phyloP scores from a whole-genome alignment of 148 eudicot species.

The Rhododendron ferrugineum region DNA sequence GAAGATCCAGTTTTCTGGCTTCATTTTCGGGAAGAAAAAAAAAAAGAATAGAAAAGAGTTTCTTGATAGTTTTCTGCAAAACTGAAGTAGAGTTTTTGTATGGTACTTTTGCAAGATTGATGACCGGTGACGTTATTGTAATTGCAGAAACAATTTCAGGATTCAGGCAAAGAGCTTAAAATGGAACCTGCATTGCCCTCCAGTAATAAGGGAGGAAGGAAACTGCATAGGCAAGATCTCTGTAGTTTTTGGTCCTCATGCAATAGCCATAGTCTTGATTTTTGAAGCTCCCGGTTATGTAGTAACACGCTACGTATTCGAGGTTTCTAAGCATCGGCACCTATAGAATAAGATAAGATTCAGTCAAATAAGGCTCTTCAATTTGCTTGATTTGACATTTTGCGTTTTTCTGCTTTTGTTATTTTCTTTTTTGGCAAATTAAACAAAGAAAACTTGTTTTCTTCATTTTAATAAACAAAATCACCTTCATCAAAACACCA shows the following conservation, averaged over 20 bases:
- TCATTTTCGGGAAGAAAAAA: background rate
- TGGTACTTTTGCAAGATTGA: background rate
- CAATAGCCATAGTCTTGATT: constrained; percentile 87
- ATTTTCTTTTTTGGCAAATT: background rate
- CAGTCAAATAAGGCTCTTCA: background rate
- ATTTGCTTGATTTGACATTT: background rate
- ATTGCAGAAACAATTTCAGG: background rate
- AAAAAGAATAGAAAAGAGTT: background rate
- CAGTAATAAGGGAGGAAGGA: constrained; percentile 96
- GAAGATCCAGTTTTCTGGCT: background rate
- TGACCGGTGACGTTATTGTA: background rate
- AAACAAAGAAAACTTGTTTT: background rate
- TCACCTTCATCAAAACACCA: background rate
- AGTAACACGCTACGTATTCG: constrained; percentile 83
- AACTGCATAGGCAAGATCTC: constrained; percentile 90
- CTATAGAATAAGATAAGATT: constrained; percentile 24
- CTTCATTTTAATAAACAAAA: background rate
- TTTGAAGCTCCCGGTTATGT: constrained; percentile 88
- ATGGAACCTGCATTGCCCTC: constrained; percentile 96
- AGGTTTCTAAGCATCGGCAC: constrained; percentile 88
- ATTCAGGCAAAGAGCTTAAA: background rate
- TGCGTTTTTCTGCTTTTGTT: background rate
- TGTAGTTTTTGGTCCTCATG: constrained; percentile 54
- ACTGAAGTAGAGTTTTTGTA: background rate
- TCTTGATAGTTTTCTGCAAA: background rate